Evolutionary conservation across 805 yeast genomes (phyloP).

Genomic region (Saturnispora ahearnii): DNA sequence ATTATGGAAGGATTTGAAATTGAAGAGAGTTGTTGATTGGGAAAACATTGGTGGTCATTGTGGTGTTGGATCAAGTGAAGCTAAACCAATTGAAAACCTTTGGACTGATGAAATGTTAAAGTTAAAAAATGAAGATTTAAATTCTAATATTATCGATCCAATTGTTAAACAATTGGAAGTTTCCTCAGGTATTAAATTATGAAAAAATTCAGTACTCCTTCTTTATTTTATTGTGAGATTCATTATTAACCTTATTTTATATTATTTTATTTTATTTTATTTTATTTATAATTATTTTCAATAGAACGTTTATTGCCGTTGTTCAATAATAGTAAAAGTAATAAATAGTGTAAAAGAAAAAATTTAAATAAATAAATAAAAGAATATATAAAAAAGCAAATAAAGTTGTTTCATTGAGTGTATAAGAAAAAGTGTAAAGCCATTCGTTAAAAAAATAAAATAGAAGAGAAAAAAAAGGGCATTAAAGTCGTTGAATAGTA

Average conservation of each 20-base stretch:
- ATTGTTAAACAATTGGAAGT: constrained; percentile 54
- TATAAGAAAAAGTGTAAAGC: too few species aligned
- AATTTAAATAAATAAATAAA: too few species aligned
- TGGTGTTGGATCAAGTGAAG: constrained; percentile 63
- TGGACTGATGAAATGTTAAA: constrained; percentile 82
- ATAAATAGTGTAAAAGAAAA: too few species aligned
- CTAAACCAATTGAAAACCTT: constrained; percentile 46
- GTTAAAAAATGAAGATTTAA: constrained; percentile 53
- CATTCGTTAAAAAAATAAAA: not conserved
- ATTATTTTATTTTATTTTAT: not conserved
- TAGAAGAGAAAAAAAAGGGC: not conserved
- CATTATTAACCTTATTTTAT: not conserved
- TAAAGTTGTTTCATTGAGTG: too few species aligned
- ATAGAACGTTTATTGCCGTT: not conserved
- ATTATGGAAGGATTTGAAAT: constrained; percentile 64
- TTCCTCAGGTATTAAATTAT: constrained; percentile 50
- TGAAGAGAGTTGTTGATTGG: constrained; percentile 76
- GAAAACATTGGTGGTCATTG: constrained; percentile 75
- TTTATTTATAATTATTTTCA: not conserved
- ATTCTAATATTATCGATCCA: constrained; percentile 59
- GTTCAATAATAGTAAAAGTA: too few species aligned
- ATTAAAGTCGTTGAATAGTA: not conserved
- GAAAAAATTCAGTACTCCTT: constrained; percentile 8
- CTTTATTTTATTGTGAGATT: not conserved
- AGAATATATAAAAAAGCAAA: too few species aligned